phyloP scores from a whole-genome alignment of 352 stramenopile species.

The Phytophthora capsici region DNA sequence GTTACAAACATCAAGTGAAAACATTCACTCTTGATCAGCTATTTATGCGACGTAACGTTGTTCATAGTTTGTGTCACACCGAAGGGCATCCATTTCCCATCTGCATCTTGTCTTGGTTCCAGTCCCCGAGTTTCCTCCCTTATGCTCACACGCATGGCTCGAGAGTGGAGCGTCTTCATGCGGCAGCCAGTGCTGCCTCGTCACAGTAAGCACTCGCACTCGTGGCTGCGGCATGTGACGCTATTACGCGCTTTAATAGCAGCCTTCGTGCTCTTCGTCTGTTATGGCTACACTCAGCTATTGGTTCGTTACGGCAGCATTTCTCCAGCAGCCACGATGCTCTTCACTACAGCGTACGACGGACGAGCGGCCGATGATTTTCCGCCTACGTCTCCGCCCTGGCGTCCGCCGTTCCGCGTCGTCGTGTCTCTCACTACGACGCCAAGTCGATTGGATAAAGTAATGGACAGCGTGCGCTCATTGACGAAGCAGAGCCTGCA shows the following conservation, averaged over 20 bases:
- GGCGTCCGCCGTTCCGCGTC: conserved; percentile 78
- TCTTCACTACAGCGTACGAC: conserved; percentile 71
- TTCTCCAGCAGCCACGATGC: conserved; percentile 62
- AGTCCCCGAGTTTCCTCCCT: conserved; percentile 3
- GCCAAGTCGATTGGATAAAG: conserved; percentile 70
- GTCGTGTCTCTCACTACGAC: conserved; percentile 85
- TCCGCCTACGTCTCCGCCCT: conserved; percentile 44
- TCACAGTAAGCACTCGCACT: conserved; percentile 35
- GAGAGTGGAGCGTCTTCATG: conserved; percentile 59
- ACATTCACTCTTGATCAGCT: not conserved
- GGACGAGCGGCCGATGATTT: conserved; percentile 55
- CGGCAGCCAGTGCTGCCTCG: conserved; percentile 68
- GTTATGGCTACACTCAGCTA: conserved; percentile 69
- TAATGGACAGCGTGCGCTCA: conserved; percentile 79
- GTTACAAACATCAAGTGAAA: not conserved
- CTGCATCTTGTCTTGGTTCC: not conserved
- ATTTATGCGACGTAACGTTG: not conserved
- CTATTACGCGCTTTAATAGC: conserved; percentile 43
- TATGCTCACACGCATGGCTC: conserved; percentile 30
- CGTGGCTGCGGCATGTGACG: conserved; percentile 52
- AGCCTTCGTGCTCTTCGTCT: conserved; percentile 25
- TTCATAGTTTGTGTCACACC: conserved; percentile 21
- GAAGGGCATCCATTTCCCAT: conserved; percentile 27
- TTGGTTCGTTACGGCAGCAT: conserved; percentile 82
- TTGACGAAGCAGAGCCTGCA: conserved; percentile 61